Conservation (phyloP, 164 flowering plant genomes). For the Vitis labrusca region DNA sequence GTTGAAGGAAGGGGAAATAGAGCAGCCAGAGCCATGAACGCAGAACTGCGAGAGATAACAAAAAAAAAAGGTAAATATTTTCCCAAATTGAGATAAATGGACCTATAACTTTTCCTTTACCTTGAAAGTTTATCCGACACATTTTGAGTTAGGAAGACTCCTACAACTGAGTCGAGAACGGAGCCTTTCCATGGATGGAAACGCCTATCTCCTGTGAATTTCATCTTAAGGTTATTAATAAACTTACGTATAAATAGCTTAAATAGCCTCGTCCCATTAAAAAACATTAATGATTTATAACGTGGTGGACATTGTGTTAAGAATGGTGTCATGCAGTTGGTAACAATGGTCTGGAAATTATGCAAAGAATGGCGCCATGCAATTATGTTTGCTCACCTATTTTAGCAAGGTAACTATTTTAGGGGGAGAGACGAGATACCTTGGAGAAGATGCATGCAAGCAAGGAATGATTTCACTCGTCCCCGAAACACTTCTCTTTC, state of each 20-base stretch:
- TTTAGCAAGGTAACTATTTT: neutral
- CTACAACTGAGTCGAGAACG: conserved; percentile 66
- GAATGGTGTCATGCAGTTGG: too few relatives aligned
- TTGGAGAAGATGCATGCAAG: conserved; percentile 60
- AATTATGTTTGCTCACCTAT: neutral
- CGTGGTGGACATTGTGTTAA: too few relatives aligned
- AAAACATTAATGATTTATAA: too few relatives aligned
- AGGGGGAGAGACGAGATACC: conserved; percentile 34
- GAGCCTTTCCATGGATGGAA: conserved; percentile 66
- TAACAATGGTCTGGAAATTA: too few relatives aligned
- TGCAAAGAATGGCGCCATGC: too few relatives aligned
- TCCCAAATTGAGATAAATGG: neutral
- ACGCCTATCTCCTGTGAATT: conserved; percentile 48
- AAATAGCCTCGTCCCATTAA: too few relatives aligned
- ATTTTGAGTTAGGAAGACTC: conserved; percentile 71
- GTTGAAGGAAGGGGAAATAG: conserved; percentile 38
- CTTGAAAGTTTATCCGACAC: conserved; percentile 69
- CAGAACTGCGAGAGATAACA: conserved; percentile 41
- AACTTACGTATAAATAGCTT: too few relatives aligned
- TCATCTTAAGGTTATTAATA: too few relatives aligned
- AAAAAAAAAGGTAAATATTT: neutral
- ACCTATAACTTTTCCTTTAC: conserved; percentile 20
- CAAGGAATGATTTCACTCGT: conserved; percentile 47
- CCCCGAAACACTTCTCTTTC: conserved; percentile 43
- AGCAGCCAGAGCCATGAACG: conserved; percentile 58